Percentiles rank a stretch among this genome's conserved stretches.
Evolutionary conservation across 2,329 filamentous ascomycete species (phyloP).

Genomic region (Aspergillus brunneoviolaceus): DNA sequence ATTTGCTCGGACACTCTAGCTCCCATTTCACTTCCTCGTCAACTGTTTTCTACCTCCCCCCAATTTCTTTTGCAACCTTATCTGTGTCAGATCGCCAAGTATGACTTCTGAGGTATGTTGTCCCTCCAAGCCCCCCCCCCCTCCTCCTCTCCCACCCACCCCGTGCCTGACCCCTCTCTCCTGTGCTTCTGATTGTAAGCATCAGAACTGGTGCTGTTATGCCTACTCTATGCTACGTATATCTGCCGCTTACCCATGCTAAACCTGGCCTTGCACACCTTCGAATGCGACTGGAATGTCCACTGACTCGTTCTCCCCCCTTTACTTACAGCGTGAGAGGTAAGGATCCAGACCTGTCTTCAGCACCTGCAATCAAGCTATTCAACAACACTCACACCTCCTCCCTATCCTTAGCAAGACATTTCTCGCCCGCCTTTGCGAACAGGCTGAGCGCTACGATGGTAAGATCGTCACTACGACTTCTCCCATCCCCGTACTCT

Average conservation of each 20-base stretch:
- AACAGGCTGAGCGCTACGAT: conserved; percentile 99
- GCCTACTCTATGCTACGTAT: conserved; percentile 6
- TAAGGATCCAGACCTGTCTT: conserved; percentile 46
- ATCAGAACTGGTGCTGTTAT: conserved; percentile 8
- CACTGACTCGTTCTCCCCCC: conserved; percentile 9
- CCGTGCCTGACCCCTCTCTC: conserved; percentile 33
- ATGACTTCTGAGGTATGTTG: conserved; percentile 64
- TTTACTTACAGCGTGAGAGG: conserved; percentile 64
- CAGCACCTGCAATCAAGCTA: conserved; percentile 25
- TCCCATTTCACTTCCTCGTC: conserved; percentile 13
- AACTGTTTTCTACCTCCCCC: conserved; percentile 21
- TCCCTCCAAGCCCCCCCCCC: conserved; percentile 20
- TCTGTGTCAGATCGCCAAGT: conserved; percentile 53
- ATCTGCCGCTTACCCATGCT: neutral
- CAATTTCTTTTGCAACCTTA: conserved; percentile 20
- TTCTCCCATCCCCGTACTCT: neutral
- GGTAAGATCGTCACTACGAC: conserved; percentile 51
- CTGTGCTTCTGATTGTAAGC: conserved; percentile 28
- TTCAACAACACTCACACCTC: conserved; percentile 44
- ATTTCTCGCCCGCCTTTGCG: conserved; percentile 98
- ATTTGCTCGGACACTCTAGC: conserved; percentile 12
- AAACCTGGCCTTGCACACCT: neutral
- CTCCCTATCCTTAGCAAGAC: conserved; percentile 72
- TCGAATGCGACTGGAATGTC: neutral
- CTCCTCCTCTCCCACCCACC: neutral